Evolutionary conservation across 495 filamentous ascomycete species (phyloP), one percentile per base, ranked within the genome.

Genomic region (Elasticomyces elasticus): DNA sequence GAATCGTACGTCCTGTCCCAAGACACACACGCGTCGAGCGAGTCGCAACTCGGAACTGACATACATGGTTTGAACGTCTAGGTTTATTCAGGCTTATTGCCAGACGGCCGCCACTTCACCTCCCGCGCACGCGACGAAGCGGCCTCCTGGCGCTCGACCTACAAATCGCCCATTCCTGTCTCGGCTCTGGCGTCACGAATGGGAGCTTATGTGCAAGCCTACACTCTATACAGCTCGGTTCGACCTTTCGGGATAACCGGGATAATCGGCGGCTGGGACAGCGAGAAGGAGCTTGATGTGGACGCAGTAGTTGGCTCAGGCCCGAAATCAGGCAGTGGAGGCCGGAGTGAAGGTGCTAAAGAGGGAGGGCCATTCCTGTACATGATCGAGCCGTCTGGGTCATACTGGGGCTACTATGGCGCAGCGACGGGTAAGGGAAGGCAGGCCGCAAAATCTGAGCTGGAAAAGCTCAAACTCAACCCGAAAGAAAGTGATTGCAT

Each of bases 381-480:
- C 77, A 98, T 98, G 92, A 87, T 97, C 64, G 92, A 98, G 74
- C 92, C 92, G 44, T 95, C 88, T 66, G 92, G 92, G 50, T 70
- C 90, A 51, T 95, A 94, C 72, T 98, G 92, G 92, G 92, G 92
- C 11, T 98, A 98, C 72, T 95, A 95, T 69, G 92, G 92, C 61
- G 92, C 92, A 44, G 92, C 92, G 26, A 95, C 92, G 26, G 92
- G 92, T 51, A 97, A 97, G 66, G 92, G 92, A 37, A 76, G 92
- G 62, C 92, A 98, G 72, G 83, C 88, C 33, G 92, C 92, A 52
- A 98, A 98, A 73, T 86, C 91, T 6, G 92, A 98, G 72, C 79
- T 98, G 52, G 92, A 98, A 77, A 98, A 98, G 76, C 76, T 98
- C 45, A 86, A 96, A 64, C 79, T 98, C n/a, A 74, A 78, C 52